A percentile compares a stretch with the other conserved stretches of the same genome.
These are phyloP conservation scores for Colletotrichum australisinense DNA, from an alignment of 2,329 filamentous ascomycete genomes.

Conservation along the genomic window DNA sequence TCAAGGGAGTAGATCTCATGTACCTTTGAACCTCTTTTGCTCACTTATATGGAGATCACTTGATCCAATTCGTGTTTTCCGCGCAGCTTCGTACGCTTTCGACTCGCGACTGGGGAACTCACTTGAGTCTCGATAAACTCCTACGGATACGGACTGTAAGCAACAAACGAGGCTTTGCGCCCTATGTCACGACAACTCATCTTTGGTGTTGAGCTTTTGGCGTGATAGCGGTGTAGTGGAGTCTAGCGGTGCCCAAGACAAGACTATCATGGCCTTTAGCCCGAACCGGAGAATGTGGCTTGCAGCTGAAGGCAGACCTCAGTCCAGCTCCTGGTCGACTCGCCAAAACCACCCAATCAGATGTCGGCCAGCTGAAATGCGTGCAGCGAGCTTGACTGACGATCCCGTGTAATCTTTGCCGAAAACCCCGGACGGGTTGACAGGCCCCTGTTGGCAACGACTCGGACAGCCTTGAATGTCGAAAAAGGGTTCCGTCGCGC, in stretches of 20 bases:
- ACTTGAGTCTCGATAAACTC: not conserved
- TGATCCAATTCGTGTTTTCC: not conserved
- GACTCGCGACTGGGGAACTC: not conserved
- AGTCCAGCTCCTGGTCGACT: slow-evolving; percentile 20
- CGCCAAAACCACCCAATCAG: slow-evolving; percentile 28
- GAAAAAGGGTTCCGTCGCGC: slow-evolving; percentile 1
- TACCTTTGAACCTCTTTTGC: not conserved
- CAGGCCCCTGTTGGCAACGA: not conserved
- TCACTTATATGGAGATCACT: not conserved
- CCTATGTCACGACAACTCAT: slow-evolving; percentile 6
- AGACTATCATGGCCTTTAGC: slow-evolving; percentile 32
- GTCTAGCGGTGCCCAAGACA: slow-evolving; percentile 25
- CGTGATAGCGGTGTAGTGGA: slow-evolving; percentile 30
- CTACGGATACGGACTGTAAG: not conserved
- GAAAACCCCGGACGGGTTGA: not conserved
- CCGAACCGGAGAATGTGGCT: slow-evolving; percentile 33
- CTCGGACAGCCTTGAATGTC: not conserved
- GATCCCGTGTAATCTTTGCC: slow-evolving; percentile 2
- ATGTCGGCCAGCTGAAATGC: slow-evolving; percentile 6
- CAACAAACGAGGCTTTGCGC: not conserved
- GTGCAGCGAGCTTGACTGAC: slow-evolving; percentile 2
- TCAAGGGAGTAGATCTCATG: not conserved
- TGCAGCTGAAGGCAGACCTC: slow-evolving; percentile 34
- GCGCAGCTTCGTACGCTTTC: not conserved
- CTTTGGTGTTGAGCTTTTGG: slow-evolving; percentile 9